Base-by-base conservation (phyloP, 2,329 filamentous ascomycete genomes). In the Alternaria sp. region DNA sequence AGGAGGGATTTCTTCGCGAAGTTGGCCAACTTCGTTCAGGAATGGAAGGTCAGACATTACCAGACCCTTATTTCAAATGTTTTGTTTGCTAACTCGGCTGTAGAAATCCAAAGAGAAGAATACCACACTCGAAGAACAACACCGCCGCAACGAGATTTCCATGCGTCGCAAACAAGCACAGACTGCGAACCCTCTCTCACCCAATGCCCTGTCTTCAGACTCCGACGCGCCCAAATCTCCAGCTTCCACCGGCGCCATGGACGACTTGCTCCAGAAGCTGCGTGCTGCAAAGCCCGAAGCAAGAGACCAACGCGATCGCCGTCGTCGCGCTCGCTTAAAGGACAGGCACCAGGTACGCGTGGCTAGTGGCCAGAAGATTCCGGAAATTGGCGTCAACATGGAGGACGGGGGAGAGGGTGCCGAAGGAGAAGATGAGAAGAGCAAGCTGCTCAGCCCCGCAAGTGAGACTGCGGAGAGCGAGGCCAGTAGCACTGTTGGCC, bases 1-100 rank as follows among this genome's bases (percentile, higher is more conserved):
- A 87, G 94, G 59, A 87, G 95, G 64, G 94, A 97, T 70, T 99
- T 99, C 86, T 99, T 99, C 77, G 84, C 90, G 66, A 98, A 98
- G 83, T 86, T 99, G 71, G 93, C 94, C 20, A 85, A 89, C 56
- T 99, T 99, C 82, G 87, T 99, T 70, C 83, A 85, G 32, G 95
- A 98, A 78, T 99, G 95, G 92, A 97, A 94, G 84, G 87, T 88
- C 75, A 70, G 85, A 79, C 34, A 36, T 30, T 20, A 34, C 14
- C 20, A 38, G 22, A 11, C 25, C 16, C 18, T 6, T 25, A 40
- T 4, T 8, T 18, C 5, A 14, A 32, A 12, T 7, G 9, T 52
- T n/a, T 5, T 27, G 44, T 41, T 54, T 60, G 20, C 60, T 68
- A 54, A 67, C 41, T 18, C 2, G 18, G 14, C 49, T n/a, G 14